phyloP scores from a whole-genome alignment of 768 basidiomycete species.

The Trametes meyenii region DNA sequence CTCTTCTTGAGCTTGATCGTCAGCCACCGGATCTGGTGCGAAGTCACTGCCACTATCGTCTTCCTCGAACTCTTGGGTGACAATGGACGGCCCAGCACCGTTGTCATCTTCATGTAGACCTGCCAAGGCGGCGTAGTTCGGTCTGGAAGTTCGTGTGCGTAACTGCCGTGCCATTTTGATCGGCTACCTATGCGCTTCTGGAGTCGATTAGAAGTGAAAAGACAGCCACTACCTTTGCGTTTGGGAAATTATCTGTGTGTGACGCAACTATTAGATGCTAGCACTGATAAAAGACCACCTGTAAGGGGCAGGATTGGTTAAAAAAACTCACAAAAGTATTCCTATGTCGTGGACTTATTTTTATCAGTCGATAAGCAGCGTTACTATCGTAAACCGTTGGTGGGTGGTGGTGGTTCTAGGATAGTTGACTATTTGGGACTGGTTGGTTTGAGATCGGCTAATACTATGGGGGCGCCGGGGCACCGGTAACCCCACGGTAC shows the following conservation, averaged over 20 bases:
- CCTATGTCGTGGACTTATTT: neutral
- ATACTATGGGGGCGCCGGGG: conserved; percentile 1
- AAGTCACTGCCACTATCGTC: conserved; percentile 59
- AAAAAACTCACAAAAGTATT: too few species aligned
- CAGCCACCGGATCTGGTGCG: conserved; percentile 44
- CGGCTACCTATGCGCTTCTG: too few species aligned
- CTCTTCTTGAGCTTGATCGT: conserved; percentile 34
- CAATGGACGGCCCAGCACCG: conserved; percentile 44
- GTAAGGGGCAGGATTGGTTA: too few species aligned
- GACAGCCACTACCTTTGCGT: too few species aligned
- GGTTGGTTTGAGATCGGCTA: neutral
- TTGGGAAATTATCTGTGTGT: too few species aligned
- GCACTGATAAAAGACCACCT: too few species aligned
- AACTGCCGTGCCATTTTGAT: conserved; percentile 56
- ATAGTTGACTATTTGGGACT: conserved; percentile 15
- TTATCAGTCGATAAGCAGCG: neutral
- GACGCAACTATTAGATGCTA: too few species aligned
- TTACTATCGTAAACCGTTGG: neutral
- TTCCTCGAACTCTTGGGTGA: conserved; percentile 34
- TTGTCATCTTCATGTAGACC: conserved; percentile 37
- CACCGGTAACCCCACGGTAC: neutral
- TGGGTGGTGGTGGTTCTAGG: conserved; percentile 6
- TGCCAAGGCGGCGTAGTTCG: conserved; percentile 50
- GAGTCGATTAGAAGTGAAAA: too few species aligned
- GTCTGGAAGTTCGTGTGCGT: conserved; percentile 54